Base-by-base conservation (phyloP, 306 rosid genomes). In the Mimosa pudica region DNA sequence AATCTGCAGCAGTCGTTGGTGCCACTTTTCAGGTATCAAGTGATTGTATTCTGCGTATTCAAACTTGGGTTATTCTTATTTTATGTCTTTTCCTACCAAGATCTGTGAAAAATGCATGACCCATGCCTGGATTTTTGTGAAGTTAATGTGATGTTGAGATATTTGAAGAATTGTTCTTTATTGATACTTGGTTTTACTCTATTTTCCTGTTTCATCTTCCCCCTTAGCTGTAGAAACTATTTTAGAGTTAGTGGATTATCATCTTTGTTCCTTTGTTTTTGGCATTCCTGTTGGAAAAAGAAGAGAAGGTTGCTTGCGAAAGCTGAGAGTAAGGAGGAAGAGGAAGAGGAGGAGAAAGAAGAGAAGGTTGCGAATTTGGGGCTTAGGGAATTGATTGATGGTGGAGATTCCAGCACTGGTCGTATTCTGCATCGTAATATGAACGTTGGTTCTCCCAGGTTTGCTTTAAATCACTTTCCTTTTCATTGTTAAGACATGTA, bases 11-110 rank as follows among this genome's bases (percentile, higher is more conserved):
- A 11, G 97, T 95, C 36, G 80, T 95, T 75, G 98, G 98, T 57
- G 98, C 98, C 79, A 95, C 98, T 47, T 95, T 95, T 92, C 98
- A 92, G 98, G 98, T 95, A 81, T 63, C 44, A 9, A 44, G 57
- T 64, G 55, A 65, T 81, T 75, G 63, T 70, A 20, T 46, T 82
- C 35, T 70, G 63, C 54, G 51, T 68, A 5, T 30, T 10, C 30
- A 32, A 62, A 62, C 35, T 61, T 61, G 4, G 67, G n/a, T 11
- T 30, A 62, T 30, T 62, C 42, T 11, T 38, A 38, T 38, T 38
- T 38, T 10, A 61, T 17, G 16, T 0, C 7, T 30, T 62, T 62
- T 7, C 68, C 30, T 30, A 8, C 2, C 11, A 62, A 62, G 17
- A 10, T 32, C 68, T 32, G 38, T 12, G 33, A 12, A 16, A 8